Percentiles rank a stretch among this genome's conserved stretches.
Evolutionary conservation across 2,329 filamentous ascomycete species (phyloP).

Genomic region (Pseudogymnoascus sp.): DNA sequence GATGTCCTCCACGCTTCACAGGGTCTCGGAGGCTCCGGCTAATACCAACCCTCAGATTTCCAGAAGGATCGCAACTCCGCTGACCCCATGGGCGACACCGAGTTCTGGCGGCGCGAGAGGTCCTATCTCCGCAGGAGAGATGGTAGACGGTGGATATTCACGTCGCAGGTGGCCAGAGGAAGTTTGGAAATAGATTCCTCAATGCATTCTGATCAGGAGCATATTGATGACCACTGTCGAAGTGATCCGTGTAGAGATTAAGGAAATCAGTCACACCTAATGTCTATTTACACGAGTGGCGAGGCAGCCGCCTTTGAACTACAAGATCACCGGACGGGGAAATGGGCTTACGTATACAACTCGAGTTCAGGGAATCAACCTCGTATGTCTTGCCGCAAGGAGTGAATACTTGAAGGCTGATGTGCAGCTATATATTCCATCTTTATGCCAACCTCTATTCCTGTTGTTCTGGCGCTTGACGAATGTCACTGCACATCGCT

Average conservation of each 20-base stretch:
- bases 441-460: background rate
- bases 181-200: background rate
- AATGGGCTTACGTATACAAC: background rate
- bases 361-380: constrained; percentile 5
- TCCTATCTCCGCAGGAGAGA: constrained; percentile 13
- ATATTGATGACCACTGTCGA: background rate
- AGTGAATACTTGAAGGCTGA: background rate
- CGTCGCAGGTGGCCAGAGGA: background rate
- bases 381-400: background rate
- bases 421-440: background rate
- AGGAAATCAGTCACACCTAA: background rate
- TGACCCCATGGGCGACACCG: constrained; percentile 14
- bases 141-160: constrained; percentile 17
- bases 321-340: background rate
- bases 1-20: no score
- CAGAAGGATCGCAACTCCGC: background rate
- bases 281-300: background rate
- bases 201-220: background rate
- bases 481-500: background rate
- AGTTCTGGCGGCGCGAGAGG: constrained; percentile 16
- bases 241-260: background rate
- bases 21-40: no score
- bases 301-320: background rate
- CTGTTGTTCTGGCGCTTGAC: background rate
- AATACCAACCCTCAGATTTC: background rate